Percentiles rank a stretch among this genome's conserved stretches.
Conservation (phyloP, 2,329 filamentous ascomycete genomes). For the Neocucurbitaria cava region DNA sequence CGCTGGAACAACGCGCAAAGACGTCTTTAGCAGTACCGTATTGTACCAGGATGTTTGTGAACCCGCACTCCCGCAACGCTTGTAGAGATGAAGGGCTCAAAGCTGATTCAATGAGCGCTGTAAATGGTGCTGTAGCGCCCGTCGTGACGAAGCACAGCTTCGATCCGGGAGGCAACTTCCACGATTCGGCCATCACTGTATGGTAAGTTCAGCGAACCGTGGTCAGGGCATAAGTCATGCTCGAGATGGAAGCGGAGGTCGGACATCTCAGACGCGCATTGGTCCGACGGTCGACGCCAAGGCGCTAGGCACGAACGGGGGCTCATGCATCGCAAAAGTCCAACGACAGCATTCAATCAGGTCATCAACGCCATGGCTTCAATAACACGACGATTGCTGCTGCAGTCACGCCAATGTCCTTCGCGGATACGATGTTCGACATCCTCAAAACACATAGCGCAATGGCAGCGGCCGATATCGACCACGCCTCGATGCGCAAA, state of each 20-base stretch:
- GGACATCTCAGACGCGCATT: slow-evolving; percentile 24
- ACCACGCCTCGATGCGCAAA: slow-evolving; percentile 30
- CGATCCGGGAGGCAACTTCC: slow-evolving; percentile 28
- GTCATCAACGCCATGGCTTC: slow-evolving; percentile 41
- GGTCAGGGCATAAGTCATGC: no score
- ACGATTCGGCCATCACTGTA: slow-evolving; percentile 23
- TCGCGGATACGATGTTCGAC: slow-evolving; percentile 28
- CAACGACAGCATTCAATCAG: slow-evolving; percentile 24
- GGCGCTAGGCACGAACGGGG: slow-evolving; percentile 32
- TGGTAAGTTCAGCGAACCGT: background rate
- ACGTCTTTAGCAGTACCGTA: slow-evolving; percentile 72
- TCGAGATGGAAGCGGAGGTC: slow-evolving; percentile 28
- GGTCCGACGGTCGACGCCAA: slow-evolving; percentile 21
- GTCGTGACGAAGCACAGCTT: slow-evolving; percentile 83
- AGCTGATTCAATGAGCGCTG: slow-evolving; percentile 70
- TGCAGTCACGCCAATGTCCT: slow-evolving; percentile 38
- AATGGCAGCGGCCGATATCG: slow-evolving; percentile 46
- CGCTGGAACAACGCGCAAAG: slow-evolving; percentile 52
- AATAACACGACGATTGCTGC: slow-evolving; percentile 41
- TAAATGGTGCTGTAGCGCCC: slow-evolving; percentile 88
- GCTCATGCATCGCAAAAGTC: slow-evolving; percentile 41
- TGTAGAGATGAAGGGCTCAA: slow-evolving; percentile 68
- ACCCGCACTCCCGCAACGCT: slow-evolving; percentile 65
- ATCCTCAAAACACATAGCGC: slow-evolving; percentile 22
- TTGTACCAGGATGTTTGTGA: slow-evolving; percentile 78